Evolutionary conservation across 257 asterid species (phyloP), one percentile per base, ranked within the genome.

Genomic region (Pogostemon cablin): DNA sequence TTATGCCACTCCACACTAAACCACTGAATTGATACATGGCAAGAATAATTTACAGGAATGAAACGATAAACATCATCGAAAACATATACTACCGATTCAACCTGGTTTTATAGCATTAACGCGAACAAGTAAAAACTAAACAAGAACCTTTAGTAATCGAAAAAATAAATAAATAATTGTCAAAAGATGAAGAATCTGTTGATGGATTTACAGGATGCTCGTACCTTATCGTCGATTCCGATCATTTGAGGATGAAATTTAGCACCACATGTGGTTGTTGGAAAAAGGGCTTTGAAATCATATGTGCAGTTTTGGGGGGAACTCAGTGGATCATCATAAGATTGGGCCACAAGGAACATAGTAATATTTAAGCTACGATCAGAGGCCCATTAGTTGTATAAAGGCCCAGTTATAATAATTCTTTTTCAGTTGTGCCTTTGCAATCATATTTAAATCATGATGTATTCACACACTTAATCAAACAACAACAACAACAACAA

Each of bases 71-170:
- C 41, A 7, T 66, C 39, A 38, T 56, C 10, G 47, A 37, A 62
- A 53, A 41, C 47, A 72, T 63, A 5, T 11, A 40, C 69, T 49
- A 38, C 63, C 0, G 54, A 37, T 41, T 71, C 68, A 61, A 48
- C 20, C 63, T 15, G 43, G 70, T 48, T 62, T 25, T 46, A 72
- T 55, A 65, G 66, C 77, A 42, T 63, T 59, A 11, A 58, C 63
- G 25, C 61, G 67, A 68, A 59, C 75, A 75, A 52, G 53, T 68
- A 60, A 50, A 49, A 40, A 38, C 20, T 12, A 25, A 25, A 32
- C 5, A 10, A 9, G n/a, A 50, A 42, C 67, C 41, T 60, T 75
- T 37, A 60, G 41, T 5, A 60, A 3, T 75, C 74, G 32, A 25
- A 25, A 25, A 25, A 25, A 25, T 25, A 25, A 25, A 25, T 25